A percentile compares a stretch with the other conserved stretches of the same genome.
Evolutionary conservation across 768 basidiomycete genomes (phyloP).

Genomic region (Tephrocybe sp.): DNA sequence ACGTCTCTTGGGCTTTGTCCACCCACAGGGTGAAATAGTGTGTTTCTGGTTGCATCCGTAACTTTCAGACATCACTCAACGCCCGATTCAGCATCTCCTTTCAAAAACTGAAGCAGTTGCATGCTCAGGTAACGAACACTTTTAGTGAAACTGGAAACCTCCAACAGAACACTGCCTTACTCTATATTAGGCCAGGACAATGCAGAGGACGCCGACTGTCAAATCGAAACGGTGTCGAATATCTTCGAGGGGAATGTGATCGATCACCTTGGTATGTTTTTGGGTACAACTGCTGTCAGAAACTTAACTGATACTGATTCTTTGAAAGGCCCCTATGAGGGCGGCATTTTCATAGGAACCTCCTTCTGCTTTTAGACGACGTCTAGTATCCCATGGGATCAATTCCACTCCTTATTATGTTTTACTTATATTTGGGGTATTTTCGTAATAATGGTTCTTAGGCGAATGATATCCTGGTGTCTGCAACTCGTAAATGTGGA

Average conservation of each 20-base stretch:
- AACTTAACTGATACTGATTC: neutral
- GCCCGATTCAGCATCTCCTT: conserved; percentile 15
- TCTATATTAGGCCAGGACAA: conserved; percentile 42
- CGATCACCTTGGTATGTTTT: conserved; percentile 41
- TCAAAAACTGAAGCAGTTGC: conserved; percentile 20
- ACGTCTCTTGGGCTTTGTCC: conserved; percentile 41
- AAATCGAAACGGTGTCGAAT: conserved; percentile 43
- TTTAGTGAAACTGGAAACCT: neutral
- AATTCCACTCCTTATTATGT: neutral
- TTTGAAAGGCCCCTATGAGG: conserved; percentile 26
- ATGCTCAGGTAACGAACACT: conserved; percentile 34
- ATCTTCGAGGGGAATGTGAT: conserved; percentile 39
- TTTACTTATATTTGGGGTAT: neutral
- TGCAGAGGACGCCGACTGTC: conserved; percentile 40
- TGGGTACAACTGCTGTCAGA: neutral
- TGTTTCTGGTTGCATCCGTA: neutral
- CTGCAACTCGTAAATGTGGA: neutral
- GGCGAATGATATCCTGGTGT: neutral
- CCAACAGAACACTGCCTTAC: neutral
- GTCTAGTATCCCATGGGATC: neutral
- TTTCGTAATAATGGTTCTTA: neutral
- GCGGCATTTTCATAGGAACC: conserved; percentile 44
- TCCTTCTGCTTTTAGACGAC: conserved; percentile 22
- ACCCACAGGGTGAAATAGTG: conserved; percentile 37
- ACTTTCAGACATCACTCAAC: neutral